A percentile compares a stretch with the other conserved stretches of the same genome.
Evolutionary conservation across 805 yeast genomes (phyloP).

Genomic region (Teunomyces barrocoloradensis): DNA sequence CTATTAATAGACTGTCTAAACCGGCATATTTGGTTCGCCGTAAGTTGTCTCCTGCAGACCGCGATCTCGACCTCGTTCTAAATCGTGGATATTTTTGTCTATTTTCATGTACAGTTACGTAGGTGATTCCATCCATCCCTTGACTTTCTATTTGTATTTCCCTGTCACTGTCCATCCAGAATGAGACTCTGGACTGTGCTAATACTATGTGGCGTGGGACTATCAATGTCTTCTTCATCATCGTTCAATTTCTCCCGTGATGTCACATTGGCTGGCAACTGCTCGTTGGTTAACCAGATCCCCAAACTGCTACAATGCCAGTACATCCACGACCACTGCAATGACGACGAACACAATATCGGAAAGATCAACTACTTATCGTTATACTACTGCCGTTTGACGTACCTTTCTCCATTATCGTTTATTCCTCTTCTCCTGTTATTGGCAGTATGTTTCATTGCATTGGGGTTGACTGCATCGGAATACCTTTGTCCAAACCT

Average conservation of each 20-base stretch:
- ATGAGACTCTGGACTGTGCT: slow-evolving; percentile 2
- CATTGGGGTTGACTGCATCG: slow-evolving; percentile 77
- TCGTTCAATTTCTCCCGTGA: background rate
- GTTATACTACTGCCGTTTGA: slow-evolving; percentile 29
- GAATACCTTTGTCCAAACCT: slow-evolving; percentile 81
- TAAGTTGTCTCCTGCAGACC: too few species aligned
- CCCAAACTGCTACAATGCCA: slow-evolving; percentile 24
- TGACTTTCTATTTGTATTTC: background rate
- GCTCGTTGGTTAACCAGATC: slow-evolving; percentile 5
- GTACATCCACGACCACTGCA: slow-evolving; percentile 35
- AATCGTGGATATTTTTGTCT: background rate
- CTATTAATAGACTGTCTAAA: background rate
- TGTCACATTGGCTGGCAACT: background rate
- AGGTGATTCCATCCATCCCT: too few species aligned
- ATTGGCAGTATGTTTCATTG: slow-evolving; percentile 49
- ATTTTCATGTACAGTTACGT: background rate
- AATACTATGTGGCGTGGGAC: slow-evolving; percentile 1
- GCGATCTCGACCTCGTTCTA: too few species aligned
- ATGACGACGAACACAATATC: slow-evolving; percentile 20
- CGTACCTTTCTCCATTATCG: slow-evolving; percentile 9
- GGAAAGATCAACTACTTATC: slow-evolving; percentile 40
- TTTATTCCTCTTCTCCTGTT: slow-evolving; percentile 16
- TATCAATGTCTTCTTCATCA: background rate
- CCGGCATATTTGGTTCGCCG: too few species aligned
- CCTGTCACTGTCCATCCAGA: background rate